Percentiles rank a stretch among this genome's conserved stretches.
phyloP scores from a whole-genome alignment of 345 rosid species.

The Rhodamnia rubescens region DNA sequence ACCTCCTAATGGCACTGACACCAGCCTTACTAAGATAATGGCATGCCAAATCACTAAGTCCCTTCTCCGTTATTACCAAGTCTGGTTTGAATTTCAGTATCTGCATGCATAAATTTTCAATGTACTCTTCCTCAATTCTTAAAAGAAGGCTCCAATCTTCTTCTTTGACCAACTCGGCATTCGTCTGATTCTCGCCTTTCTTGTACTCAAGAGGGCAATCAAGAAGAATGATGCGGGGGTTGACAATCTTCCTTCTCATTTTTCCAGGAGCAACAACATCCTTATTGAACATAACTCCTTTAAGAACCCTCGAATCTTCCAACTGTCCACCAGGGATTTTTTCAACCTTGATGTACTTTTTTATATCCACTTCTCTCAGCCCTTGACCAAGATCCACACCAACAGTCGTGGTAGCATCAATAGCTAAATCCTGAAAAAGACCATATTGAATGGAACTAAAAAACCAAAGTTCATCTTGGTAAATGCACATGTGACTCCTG shows the following conservation, averaged over 20 bases:
- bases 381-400: conserved; percentile 98
- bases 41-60: conserved; percentile 95
- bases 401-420: conserved; percentile 72
- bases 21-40: conserved; percentile 92
- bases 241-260: conserved; percentile 85
- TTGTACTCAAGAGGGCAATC: conserved; percentile 97
- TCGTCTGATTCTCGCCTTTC: conserved; percentile 98
- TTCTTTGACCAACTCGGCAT: conserved; percentile 82
- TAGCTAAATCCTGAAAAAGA: conserved; percentile 72
- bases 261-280: conserved; percentile 94
- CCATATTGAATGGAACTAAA: not conserved
- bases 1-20: conserved; percentile 88
- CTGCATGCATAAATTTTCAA: conserved; percentile 68
- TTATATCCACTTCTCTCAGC: conserved; percentile 86
- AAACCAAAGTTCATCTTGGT: not conserved
- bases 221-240: conserved; percentile 80
- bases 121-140: conserved; percentile 91
- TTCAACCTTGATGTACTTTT: conserved; percentile 87
- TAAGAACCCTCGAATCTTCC: conserved; percentile 85
- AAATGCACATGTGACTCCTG: not conserved
- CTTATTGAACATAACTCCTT: conserved; percentile 93
- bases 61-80: conserved; percentile 86
- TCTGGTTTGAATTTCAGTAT: conserved; percentile 88
- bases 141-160: conserved; percentile 85
- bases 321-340: conserved; percentile 95